Evolutionary conservation across 2,329 filamentous ascomycete species (phyloP), one percentile per base, ranked within the genome.

Genomic region (Cadophora malorum): DNA sequence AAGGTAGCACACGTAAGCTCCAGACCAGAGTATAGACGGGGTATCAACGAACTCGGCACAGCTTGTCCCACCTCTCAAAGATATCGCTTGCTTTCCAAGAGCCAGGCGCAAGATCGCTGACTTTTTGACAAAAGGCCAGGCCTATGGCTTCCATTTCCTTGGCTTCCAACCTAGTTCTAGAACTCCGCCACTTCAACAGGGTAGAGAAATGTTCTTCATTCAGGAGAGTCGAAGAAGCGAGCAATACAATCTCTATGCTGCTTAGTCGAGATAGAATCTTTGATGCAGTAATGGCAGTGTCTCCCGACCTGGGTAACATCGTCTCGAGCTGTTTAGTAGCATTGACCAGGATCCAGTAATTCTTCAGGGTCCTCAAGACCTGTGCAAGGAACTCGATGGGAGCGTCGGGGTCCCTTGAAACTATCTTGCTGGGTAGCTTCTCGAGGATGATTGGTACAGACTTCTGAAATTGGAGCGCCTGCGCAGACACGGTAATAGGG

Each of bases 271-370:
- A 56, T 56, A 56, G n/a, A 19, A 5, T 56, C 52, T 56, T 56
- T 16, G 28, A 56, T 16, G 23, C 52, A 33, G 33, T 56, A 14
- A 56, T 33, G 6, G 3, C 6, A 31, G 52, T 14, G 25, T 56
- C 25, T 41, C n/a, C 23, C 45, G 56, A 60, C 14, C 35, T 16
- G 33, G 14, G 23, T 16, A 60, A n/a, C 16, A 60, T 41, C 23
- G 8, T 60, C 56, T 60, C 35, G 35, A 60, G 56, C 35, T 60
- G 35, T 21, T 60, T 14, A 60, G 21, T 60, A 45, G 56, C 56
- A 7, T 60, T 14, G 25, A 60, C 31, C 4, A 60, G 56, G 33
- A 60, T n/a, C 14, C 45, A 16, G 16, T 60, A 45, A 31, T 60
- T 60, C 56, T 60, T 60, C 12, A 23, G 56, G 33, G 45, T 60